These are phyloP conservation scores for Plantago coronopus DNA, from an alignment of 305 asterid species.

Conservation along the genomic window DNA sequence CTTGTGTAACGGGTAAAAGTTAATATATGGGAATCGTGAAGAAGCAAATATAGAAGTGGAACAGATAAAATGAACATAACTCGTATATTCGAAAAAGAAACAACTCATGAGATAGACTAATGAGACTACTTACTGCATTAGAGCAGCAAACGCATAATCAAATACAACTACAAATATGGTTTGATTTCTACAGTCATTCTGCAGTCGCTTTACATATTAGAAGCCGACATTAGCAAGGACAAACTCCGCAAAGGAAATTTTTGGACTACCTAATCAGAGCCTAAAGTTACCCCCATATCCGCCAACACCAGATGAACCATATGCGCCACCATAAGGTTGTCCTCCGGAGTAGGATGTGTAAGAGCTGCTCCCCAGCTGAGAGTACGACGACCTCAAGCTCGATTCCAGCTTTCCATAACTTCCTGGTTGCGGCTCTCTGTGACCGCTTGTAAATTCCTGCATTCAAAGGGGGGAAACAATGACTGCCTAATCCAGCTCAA, in stretches of 20 bases:
- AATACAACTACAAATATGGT: conserved; percentile 21
- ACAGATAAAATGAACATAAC: no score
- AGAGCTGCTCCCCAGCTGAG: conserved; percentile 51
- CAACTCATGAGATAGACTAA: no score
- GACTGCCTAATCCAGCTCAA: neutral
- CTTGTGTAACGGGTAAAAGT: no score
- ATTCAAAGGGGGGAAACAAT: neutral
- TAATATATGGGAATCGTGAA: no score
- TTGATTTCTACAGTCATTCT: conserved; percentile 12
- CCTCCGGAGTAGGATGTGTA: conserved; percentile 47
- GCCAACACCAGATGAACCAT: conserved; percentile 53
- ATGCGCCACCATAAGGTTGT: conserved; percentile 53
- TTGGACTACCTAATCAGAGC: conserved; percentile 20
- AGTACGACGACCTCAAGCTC: conserved; percentile 47
- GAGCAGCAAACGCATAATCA: conserved; percentile 16
- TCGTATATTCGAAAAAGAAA: no score
- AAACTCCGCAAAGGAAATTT: neutral
- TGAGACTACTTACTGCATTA: conserved; percentile 5
- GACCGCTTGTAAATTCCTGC: conserved; percentile 66
- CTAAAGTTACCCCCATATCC: conserved; percentile 36
- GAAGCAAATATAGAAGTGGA: no score
- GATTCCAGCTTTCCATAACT: conserved; percentile 48
- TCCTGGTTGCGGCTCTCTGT: conserved; percentile 41
- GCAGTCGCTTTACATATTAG: conserved; percentile 23
- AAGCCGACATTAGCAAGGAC: neutral